Conservation (phyloP, 169 alveolate species). For the Eimeria praecox region DNA sequence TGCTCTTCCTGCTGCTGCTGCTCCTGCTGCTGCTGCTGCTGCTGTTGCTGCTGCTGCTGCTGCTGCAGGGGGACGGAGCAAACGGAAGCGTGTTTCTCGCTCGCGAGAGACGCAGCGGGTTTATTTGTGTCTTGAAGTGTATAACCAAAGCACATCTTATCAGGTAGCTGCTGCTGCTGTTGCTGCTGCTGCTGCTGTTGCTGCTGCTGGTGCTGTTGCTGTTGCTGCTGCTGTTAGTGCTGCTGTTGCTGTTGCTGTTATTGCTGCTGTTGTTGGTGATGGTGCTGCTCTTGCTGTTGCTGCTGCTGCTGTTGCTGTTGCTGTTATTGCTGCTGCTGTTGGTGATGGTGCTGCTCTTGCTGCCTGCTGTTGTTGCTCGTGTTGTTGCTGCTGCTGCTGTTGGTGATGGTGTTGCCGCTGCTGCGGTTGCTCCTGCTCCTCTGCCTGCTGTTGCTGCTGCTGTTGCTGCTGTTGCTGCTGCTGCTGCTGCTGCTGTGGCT, state of each 20-base stretch:
- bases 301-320: background rate
- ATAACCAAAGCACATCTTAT: too few species aligned
- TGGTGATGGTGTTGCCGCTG: too few species aligned
- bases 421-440: too few species aligned
- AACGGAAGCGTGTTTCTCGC: conserved; percentile 94
- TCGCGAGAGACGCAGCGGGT: conserved; percentile 91
- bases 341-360: too few species aligned
- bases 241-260: conserved; percentile 6
- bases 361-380: too few species aligned
- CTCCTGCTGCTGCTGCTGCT: background rate
- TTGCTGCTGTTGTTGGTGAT: background rate
- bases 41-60: conserved; percentile 1
- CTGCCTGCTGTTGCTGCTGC: too few species aligned
- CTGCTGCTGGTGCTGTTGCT: too few species aligned
- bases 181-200: background rate
- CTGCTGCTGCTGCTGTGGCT: too few species aligned
- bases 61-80: conserved; percentile 91
- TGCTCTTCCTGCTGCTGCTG: background rate
- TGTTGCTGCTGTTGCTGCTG: too few species aligned
- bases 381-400: too few species aligned
- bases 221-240: background rate
- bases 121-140: conserved; percentile 92
- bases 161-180: conserved; percentile 44
- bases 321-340: too few species aligned
- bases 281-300: background rate